These are phyloP conservation scores for Glycine soja DNA, from an alignment of 306 rosid species.

Conservation along the genomic window DNA sequence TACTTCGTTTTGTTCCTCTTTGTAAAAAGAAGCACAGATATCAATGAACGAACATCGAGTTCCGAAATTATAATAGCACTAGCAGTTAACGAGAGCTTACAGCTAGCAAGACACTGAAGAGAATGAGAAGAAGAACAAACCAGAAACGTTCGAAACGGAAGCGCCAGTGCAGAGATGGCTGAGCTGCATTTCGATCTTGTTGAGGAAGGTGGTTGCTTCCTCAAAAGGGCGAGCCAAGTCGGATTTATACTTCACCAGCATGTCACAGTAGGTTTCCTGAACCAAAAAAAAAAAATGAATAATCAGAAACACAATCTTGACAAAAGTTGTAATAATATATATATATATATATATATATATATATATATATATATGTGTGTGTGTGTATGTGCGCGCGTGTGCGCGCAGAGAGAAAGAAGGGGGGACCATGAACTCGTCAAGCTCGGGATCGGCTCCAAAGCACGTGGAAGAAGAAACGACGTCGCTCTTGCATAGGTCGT, in stretches of 20 bases:
- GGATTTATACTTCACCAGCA: slow-evolving; percentile 82
- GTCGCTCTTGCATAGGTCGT: slow-evolving; percentile 63
- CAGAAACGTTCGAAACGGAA: slow-evolving; percentile 68
- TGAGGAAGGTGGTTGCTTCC: slow-evolving; percentile 89
- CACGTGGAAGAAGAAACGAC: slow-evolving; percentile 85
- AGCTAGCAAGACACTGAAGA: background rate
- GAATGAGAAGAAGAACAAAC: slow-evolving; percentile 54
- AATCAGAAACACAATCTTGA: slow-evolving; percentile 38
- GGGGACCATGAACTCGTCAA: slow-evolving; percentile 88
- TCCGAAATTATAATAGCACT: slow-evolving; percentile 30
- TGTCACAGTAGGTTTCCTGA: slow-evolving; percentile 88
- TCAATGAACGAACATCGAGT: slow-evolving; percentile 45
- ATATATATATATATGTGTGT: background rate
- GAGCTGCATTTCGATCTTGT: slow-evolving; percentile 83
- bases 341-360: too few species aligned
- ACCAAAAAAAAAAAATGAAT: background rate
- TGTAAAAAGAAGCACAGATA: slow-evolving; percentile 37
- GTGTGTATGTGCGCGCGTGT: background rate
- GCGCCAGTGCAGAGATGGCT: slow-evolving; percentile 73
- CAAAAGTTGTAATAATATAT: slow-evolving; percentile 31
- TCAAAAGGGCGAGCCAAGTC: slow-evolving; percentile 91
- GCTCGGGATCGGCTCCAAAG: slow-evolving; percentile 98
- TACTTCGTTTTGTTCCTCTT: background rate
- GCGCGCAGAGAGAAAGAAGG: slow-evolving; percentile 12
- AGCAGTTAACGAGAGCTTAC: background rate